Evolutionary conservation across 148 eudicot genomes (phyloP), one percentile per base, ranked within the genome.

Genomic region (Rheum nobile): DNA sequence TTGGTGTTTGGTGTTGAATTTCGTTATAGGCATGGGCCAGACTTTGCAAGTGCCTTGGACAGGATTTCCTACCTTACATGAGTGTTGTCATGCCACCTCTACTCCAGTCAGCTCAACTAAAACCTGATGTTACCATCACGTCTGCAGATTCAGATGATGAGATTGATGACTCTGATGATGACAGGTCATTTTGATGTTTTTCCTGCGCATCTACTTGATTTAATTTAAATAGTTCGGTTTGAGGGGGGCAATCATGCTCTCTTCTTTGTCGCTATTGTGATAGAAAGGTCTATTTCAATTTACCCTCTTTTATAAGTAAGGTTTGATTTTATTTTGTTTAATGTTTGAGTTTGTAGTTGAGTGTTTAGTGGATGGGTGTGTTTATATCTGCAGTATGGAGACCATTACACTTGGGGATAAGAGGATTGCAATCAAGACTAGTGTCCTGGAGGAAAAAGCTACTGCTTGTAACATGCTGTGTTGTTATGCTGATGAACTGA

Each of bases 401-500:
- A 94, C 98, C 67, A 94, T 94, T 41, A 94, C 98, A 32, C 90
- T 94, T 61, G 98, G 98, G 67, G 98, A 94, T 76, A 94, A 94
- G 79, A 91, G 98, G 78, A 94, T 94, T 50, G 98, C 91, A 26
- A 94, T 94, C 74, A 94, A 91, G 84, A 94, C 98, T 44, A 94
- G 98, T 73, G 98, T 94, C 76, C 80, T 94, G 32, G 98, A 94
- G 86, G 98, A 94, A 83, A 94, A 94, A 83, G 98, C 98, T 68
- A 94, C 98, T 50, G 98, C 98, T 57, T 94, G 98, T 81, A 94
- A 94, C 83, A 94, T 94, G 98, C 75, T 94, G 35, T 94, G 98
- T 63, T 94, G 98, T 74, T 94, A 94, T 82, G 98, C 97, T 35
- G 98, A 94, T 82, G 98, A 94, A 81, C 75, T 94, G 79, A 94